Evolutionary conservation across 148 eudicot genomes (phyloP), one percentile per base, ranked within the genome.

Genomic region (Gaultheria prostrata): DNA sequence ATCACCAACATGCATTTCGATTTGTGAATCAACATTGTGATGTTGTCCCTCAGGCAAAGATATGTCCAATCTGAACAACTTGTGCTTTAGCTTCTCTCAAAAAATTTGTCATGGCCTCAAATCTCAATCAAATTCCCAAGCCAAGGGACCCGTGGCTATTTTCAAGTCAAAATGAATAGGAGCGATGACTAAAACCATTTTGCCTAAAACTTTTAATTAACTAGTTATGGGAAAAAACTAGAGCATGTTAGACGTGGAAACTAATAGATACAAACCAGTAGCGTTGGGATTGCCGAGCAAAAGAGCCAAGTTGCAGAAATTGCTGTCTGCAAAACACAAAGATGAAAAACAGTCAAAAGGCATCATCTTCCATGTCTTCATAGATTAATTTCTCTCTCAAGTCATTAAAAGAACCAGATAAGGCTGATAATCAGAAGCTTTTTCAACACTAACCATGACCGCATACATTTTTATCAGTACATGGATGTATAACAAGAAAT

Each of bases 281-380:
- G 91, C 15, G 98, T 79, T 1, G 98, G 98, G 77, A 94, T 93
- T 3, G 98, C 95, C 8, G 95, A 84, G 85, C 89, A 90, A 79
- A 95, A 94, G 18, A 95, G 91, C 94, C 94, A 93, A 79, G 96
- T 92, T 53, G 98, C 89, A 6, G 98, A 94, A 48, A 92, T 70
- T 74, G 95, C 95, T 80, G 92, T 87, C 98, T 93, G 87, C 83
- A 86, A 83, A 86, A 76, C 39, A 10, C 21, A 79, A 46, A 0
- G n/a, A 57, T 46, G 53, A 30, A 69, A 12, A 33, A 20, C 1
- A 15, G 26, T 30, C 61, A 78, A 63, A 77, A 77, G 49, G 56
- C 21, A 59, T 59, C 61, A 77, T 24, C 56, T 39, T 20, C 35
- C 39, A 30, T 50, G 15, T 83, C 76, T 63, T 76, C 80, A 39